These are phyloP conservation scores for Beauveria australis DNA, from an alignment of 2,329 filamentous ascomycete genomes.

Conservation along the genomic window DNA sequence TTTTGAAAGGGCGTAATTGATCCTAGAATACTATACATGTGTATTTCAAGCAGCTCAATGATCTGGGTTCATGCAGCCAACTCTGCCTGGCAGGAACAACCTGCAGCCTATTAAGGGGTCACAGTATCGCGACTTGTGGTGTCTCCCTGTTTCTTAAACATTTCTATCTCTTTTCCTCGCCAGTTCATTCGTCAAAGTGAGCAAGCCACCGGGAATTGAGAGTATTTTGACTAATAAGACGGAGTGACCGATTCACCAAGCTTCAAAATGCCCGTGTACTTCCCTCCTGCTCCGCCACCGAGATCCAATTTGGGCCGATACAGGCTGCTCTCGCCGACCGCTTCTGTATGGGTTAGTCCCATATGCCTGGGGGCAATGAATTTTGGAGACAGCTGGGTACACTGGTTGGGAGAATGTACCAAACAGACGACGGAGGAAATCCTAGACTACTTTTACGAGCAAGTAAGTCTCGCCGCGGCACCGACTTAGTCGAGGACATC, in stretches of 20 bases:
- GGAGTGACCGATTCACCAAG: not conserved
- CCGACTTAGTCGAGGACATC: not conserved
- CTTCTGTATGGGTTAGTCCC: slow-evolving; percentile 59
- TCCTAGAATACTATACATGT: too few species aligned
- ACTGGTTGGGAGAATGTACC: slow-evolving; percentile 55
- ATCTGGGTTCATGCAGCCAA: too few species aligned
- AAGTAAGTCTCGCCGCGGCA: slow-evolving; percentile 26
- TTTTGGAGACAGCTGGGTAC: slow-evolving; percentile 49
- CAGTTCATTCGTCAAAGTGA: not conserved
- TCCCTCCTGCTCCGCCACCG: slow-evolving; percentile 38
- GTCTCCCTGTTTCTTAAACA: not conserved
- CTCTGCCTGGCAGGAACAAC: not conserved
- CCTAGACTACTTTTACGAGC: slow-evolving; percentile 56
- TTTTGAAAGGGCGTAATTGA: too few species aligned
- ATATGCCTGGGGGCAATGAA: slow-evolving; percentile 58
- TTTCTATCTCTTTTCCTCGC: not conserved
- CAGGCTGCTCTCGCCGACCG: slow-evolving; percentile 57
- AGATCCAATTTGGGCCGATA: slow-evolving; percentile 56
- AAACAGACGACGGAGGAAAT: slow-evolving; percentile 55
- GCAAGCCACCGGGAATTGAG: too few species aligned
- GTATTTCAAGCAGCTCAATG: too few species aligned
- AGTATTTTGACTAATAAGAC: not conserved
- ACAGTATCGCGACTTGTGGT: too few species aligned
- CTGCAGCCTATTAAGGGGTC: not conserved
- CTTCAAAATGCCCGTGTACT: slow-evolving; percentile 7